A percentile compares a stretch with the other conserved stretches of the same genome.
Evolutionary conservation across 2,329 filamentous ascomycete genomes (phyloP).

Genomic region (Neocucurbitaria cava): DNA sequence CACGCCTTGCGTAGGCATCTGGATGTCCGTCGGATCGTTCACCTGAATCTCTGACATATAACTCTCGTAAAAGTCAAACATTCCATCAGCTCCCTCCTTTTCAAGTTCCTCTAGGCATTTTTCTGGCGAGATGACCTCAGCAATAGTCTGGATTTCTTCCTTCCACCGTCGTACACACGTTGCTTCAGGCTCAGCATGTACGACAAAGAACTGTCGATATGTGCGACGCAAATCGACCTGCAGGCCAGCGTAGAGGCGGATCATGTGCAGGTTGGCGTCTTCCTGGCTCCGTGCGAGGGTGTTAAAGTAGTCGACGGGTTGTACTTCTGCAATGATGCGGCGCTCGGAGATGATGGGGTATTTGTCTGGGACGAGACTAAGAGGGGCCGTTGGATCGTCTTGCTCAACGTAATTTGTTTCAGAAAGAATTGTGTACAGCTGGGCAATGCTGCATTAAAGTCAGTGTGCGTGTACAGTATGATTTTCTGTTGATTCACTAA

Average conservation of each 20-base stretch:
- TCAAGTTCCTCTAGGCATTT: slow-evolving; percentile 33
- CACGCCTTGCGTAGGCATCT: neutral
- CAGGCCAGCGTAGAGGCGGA: slow-evolving; percentile 33
- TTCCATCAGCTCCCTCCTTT: slow-evolving; percentile 20
- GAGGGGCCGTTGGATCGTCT: slow-evolving; percentile 16
- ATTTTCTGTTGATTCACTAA: neutral
- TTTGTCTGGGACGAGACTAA: slow-evolving; percentile 27
- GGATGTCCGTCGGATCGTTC: neutral
- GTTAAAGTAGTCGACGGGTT: slow-evolving; percentile 34
- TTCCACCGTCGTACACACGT: slow-evolving; percentile 28
- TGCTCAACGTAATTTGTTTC: slow-evolving; percentile 35
- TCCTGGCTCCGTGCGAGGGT: slow-evolving; percentile 22
- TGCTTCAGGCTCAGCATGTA: slow-evolving; percentile 35
- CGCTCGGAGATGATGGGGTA: slow-evolving; percentile 41
- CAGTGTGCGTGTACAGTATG: neutral
- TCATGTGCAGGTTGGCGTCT: slow-evolving; percentile 35
- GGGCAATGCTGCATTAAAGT: slow-evolving; percentile 17
- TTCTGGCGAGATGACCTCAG: slow-evolving; percentile 38
- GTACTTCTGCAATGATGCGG: slow-evolving; percentile 21
- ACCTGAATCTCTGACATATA: slow-evolving; percentile 12
- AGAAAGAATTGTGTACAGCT: slow-evolving; percentile 35
- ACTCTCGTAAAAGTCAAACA: slow-evolving; percentile 41
- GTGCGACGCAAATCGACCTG: slow-evolving; percentile 28
- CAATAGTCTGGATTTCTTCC: slow-evolving; percentile 29
- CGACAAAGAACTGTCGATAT: slow-evolving; percentile 42